A percentile compares a stretch with the other conserved stretches of the same genome.
Evolutionary conservation across 2,329 filamentous ascomycete genomes (phyloP).

Genomic region (Colletotrichum abscissum): DNA sequence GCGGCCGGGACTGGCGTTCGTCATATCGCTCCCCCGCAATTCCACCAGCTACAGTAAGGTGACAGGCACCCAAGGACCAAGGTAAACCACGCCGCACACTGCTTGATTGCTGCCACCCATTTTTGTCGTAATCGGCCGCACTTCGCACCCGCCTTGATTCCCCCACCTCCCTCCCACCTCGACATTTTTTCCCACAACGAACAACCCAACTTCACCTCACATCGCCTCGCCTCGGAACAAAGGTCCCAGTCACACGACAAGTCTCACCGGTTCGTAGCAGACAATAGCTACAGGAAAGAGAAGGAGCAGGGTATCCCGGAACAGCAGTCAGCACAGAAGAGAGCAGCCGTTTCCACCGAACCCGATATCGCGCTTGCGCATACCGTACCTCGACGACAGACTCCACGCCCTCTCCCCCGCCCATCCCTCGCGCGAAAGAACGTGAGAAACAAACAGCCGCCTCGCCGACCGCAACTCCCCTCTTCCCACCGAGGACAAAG

Average conservation of each 20-base stretch:
- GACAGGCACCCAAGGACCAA: neutral
- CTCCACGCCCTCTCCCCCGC: neutral
- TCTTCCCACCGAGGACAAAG: slow-evolving; percentile 20
- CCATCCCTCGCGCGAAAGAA: neutral
- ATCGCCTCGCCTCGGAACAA: neutral
- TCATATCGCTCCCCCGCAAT: slow-evolving; percentile 29
- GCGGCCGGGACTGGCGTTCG: neutral
- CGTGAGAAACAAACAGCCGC: neutral
- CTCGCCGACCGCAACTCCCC: neutral
- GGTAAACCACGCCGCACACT: slow-evolving; percentile 12
- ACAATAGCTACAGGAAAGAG: neutral
- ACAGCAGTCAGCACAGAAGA: neutral
- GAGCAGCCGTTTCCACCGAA: neutral
- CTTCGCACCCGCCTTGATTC: slow-evolving; percentile 13
- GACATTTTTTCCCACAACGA: neutral
- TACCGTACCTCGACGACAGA: neutral
- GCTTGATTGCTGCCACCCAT: neutral
- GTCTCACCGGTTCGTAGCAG: neutral
- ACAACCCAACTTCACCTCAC: neutral
- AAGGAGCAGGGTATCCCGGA: neutral
- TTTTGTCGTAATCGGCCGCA: slow-evolving; percentile 31
- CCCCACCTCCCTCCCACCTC: slow-evolving; percentile 9
- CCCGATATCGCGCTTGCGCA: neutral
- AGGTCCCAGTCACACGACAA: neutral
- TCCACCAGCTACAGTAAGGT: neutral